Percentiles rank a stretch among this genome's conserved stretches.
These are phyloP conservation scores for Pyrenochaeta sp. DNA, from an alignment of 2,329 filamentous ascomycete genomes.

Conservation along the genomic window DNA sequence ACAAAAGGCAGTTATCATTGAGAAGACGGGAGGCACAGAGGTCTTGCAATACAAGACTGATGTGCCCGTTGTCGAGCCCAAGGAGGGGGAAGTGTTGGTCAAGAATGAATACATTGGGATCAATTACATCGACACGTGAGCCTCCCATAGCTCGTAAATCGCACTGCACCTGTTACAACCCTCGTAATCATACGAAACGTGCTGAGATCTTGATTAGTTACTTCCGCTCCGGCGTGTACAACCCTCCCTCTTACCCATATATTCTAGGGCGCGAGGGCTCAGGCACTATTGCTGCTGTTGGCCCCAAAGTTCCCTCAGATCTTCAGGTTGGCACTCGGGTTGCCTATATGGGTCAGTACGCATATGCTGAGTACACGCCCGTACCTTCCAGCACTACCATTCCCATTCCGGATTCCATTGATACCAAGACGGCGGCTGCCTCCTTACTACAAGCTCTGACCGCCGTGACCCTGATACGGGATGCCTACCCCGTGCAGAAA, in stretches of 20 bases:
- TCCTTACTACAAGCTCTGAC: slow-evolving; percentile 83
- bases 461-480: slow-evolving; percentile 79
- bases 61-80: slow-evolving; percentile 72
- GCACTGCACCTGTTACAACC: not conserved
- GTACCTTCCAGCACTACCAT: slow-evolving; percentile 64
- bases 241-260: slow-evolving; percentile 71
- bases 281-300: slow-evolving; percentile 72
- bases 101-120: slow-evolving; percentile 82
- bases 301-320: slow-evolving; percentile 60
- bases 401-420: slow-evolving; percentile 70
- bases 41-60: slow-evolving; percentile 76
- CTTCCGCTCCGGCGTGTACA: slow-evolving; percentile 86
- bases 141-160: not conserved
- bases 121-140: slow-evolving; percentile 86
- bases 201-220: slow-evolving; percentile 60
- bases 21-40: slow-evolving; percentile 75
- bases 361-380: slow-evolving; percentile 69
- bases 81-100: slow-evolving; percentile 78
- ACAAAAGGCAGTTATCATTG: slow-evolving; percentile 78
- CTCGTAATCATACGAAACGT: not conserved
- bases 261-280: slow-evolving; percentile 82
- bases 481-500: slow-evolving; percentile 73
- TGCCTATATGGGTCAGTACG: slow-evolving; percentile 68
- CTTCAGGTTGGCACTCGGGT: slow-evolving; percentile 75
- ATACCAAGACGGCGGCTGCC: slow-evolving; percentile 71